Evolutionary conservation across 768 basidiomycete species (phyloP), one percentile per base, ranked within the genome.

Genomic region (Neoboletus subvelutipes): DNA sequence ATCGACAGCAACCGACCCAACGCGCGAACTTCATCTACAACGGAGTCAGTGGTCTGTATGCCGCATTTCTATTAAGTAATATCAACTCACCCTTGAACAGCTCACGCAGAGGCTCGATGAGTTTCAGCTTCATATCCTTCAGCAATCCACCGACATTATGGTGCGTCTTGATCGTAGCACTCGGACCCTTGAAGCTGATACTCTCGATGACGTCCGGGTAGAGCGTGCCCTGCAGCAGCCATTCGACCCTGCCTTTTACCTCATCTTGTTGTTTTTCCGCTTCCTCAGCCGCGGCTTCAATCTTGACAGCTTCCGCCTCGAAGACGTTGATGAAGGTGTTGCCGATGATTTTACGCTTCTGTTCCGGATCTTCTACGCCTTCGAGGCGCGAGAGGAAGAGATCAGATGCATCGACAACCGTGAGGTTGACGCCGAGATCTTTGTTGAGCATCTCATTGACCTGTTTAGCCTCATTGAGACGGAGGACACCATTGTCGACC

Each of bases 161-260:
- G 72, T 99, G 97, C 3, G 97, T 98, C 81, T 99, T 99, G 80
- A 99, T 99, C 11, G 96, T 98, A 39, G 97, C 97, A 62, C 90
- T 93, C 0, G 97, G 97, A 3, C 97, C 97, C 76, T 98, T 98
- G 84, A 99, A 99, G 75, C 90, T 93, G 76, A 99, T 97, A 70
- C 90, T 93, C 78, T 99, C 97, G 70, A 98, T 99, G 56, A 99
- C 97, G 69, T 99, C 97, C 2, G 97, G 97, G 74, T 98, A 99
- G 15, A 99, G 82, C 0, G 97, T 99, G 5, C 97, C 97, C 74
- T 99, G 97, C 12, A 99, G 76, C 46, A 99, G 74, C 94, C 95
- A 99, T 70, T 98, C 97, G 34, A 98, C 93, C 66, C 86, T 85
- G 3, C 97, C 95, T 74, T 94, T 96, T 10, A 81, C 80, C 51